phyloP scores from a whole-genome alignment of 2,329 filamentous ascomycete genomes.

The Fusarium continuum region DNA sequence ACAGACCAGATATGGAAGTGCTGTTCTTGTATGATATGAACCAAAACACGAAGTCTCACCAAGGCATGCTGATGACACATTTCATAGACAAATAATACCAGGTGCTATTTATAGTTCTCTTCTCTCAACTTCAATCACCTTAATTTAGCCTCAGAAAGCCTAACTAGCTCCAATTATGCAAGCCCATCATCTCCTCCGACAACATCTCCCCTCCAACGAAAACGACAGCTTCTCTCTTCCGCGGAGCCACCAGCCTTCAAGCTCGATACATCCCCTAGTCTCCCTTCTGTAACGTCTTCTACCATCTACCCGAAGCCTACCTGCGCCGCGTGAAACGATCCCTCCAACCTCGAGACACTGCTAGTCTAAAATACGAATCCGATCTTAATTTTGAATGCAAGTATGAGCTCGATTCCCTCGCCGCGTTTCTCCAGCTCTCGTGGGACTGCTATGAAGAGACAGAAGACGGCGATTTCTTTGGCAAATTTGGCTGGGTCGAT shows the following conservation, averaged over 20 bases:
- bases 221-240: slow-evolving; percentile 68
- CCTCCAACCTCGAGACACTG: slow-evolving; percentile 57
- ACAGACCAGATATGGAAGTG: neutral
- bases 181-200: slow-evolving; percentile 65
- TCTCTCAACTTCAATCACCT: neutral
- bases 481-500: slow-evolving; percentile 74
- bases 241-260: slow-evolving; percentile 81
- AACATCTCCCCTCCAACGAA: slow-evolving; percentile 58
- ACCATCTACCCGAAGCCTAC: slow-evolving; percentile 78
- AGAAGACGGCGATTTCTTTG: slow-evolving; percentile 76
- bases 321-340: slow-evolving; percentile 34
- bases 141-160: slow-evolving; percentile 48
- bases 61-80: neutral
- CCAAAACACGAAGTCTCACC: neutral
- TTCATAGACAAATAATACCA: neutral
- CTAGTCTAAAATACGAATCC: slow-evolving; percentile 72
- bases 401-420: slow-evolving; percentile 91
- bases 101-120: neutral
- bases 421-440: slow-evolving; percentile 83
- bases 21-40: neutral
- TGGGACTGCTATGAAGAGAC: slow-evolving; percentile 83
- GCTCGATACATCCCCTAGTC: slow-evolving; percentile 72
- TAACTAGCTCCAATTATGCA: slow-evolving; percentile 81
- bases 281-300: slow-evolving; percentile 95
- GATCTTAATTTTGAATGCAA: slow-evolving; percentile 91